Evolutionary conservation across 352 stramenopile genomes (phyloP), one percentile per base, ranked within the genome.

Genomic region (Phytophthora idaei): DNA sequence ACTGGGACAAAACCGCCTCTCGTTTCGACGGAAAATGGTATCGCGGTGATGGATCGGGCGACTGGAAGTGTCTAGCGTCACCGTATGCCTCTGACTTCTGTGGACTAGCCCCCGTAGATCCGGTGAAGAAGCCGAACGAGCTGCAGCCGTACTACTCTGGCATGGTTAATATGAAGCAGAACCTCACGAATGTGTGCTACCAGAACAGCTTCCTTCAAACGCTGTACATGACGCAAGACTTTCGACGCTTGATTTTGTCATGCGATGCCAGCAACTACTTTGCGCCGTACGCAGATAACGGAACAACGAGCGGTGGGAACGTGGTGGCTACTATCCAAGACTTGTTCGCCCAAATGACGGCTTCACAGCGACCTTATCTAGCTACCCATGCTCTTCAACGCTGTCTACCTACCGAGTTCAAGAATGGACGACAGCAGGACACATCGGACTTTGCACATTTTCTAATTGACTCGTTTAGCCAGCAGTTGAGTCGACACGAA

Each of bases 161-260:
- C 3, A 77, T 97, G 50, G 78, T 96, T 45, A 97, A 97, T 68
- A 96, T 95, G 89, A 90, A 94, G 72, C 81, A 94, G 54, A 93
- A 92, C 59, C 69, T 97, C 47, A 95, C 87, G 5, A 97, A 97
- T 44, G 87, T 97, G 0, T 97, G 90, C 70, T 97, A 96, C 69
- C 90, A 97, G 68, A 97, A 97, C 78, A 95, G 85, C 51, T 95
- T 96, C 44, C 51, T 97, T 14, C 90, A 97, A 69, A 87, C 87
- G 14, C 66, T 97, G 21, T 96, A 95, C 69, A 89, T 94, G 79
- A 95, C 90, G 1, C 77, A 93, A 72, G 85, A 76, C 14, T 95
- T 96, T 57, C 89, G 90, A 4, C 78, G 79, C 3, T 70, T 91
- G 29, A 82, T 97, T 27, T 61, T 97, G 27, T 86, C 82, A 7